A percentile compares a stretch with the other conserved stretches of the same genome.
Conservation (phyloP, 2,329 filamentous ascomycete genomes). For the Coniella vitis region DNA sequence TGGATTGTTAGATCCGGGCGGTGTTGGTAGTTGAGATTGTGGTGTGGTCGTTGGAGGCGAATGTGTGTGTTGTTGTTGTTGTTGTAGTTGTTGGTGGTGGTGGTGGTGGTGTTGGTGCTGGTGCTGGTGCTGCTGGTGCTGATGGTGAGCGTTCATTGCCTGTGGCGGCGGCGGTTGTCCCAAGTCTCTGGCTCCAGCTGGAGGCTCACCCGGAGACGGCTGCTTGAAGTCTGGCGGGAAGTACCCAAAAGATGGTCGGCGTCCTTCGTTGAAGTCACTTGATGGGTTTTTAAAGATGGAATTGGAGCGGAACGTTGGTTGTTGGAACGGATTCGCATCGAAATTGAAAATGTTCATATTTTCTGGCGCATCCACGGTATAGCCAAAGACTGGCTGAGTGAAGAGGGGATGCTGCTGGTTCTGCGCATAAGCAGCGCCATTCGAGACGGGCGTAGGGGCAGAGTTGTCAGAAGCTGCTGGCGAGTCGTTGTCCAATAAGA, state of each 20-base stretch:
- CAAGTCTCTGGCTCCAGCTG: conserved; percentile 29
- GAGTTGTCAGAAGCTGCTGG: conserved; percentile 36
- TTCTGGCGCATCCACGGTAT: conserved; percentile 51
- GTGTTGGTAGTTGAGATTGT: conserved; percentile 31
- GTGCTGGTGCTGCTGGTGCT: conserved; percentile 7
- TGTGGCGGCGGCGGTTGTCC: conserved; percentile 29
- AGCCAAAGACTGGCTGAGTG: conserved; percentile 50
- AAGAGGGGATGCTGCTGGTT: conserved; percentile 32
- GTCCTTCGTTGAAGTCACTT: conserved; percentile 44
- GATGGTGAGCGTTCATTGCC: conserved; percentile 18
- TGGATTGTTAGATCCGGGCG: conserved; percentile 35
- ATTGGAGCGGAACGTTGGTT: conserved; percentile 56
- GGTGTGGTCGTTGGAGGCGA: conserved; percentile 9
- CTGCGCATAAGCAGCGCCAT: conserved; percentile 16
- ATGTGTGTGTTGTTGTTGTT: conserved; percentile 13
- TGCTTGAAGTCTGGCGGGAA: conserved; percentile 51
- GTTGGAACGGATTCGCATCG: conserved; percentile 35
- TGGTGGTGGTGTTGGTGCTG: conserved; percentile 22
- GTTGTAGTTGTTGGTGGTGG: conserved; percentile 25
- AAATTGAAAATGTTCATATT: conserved; percentile 41
- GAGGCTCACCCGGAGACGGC: conserved; percentile 22
- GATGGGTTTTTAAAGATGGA: conserved; percentile 59
- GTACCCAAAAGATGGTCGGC: conserved; percentile 42
- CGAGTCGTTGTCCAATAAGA: conserved; percentile 42
- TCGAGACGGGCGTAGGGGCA: conserved; percentile 27